phyloP scores from a whole-genome alignment of 495 filamentous ascomycete species.

The Penicillium ochrochloron region DNA sequence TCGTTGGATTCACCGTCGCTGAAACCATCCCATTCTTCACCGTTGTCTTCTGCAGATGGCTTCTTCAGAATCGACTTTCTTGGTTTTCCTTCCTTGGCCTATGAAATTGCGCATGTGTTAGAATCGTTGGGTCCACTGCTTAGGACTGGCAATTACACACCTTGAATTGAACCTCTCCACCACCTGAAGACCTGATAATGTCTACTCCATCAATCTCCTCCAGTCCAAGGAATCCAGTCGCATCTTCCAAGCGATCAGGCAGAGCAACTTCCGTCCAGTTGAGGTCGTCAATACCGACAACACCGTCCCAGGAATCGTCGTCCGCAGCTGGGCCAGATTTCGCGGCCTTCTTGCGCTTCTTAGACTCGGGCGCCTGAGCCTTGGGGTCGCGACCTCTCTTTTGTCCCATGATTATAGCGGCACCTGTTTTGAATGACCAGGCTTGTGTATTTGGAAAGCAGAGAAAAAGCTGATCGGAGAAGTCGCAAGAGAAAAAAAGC shows the following conservation, averaged over 20 bases:
- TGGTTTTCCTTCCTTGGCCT: constrained; percentile 44
- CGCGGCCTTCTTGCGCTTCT: constrained; percentile 56
- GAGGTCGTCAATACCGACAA: constrained; percentile 64
- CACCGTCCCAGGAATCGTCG: constrained; percentile 32
- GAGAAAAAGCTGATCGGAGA: constrained; percentile 20
- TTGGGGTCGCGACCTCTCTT: constrained; percentile 55
- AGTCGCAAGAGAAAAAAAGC: constrained; percentile 40
- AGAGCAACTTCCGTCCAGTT: constrained; percentile 82
- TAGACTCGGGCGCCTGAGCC: constrained; percentile 34
- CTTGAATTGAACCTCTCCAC: constrained; percentile 51
- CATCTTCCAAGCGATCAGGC: constrained; percentile 86
- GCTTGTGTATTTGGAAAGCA: constrained; percentile 7
- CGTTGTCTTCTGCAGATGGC: constrained; percentile 31
- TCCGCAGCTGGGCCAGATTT: constrained; percentile 33
- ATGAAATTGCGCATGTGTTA: constrained; percentile 2
- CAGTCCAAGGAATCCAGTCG: constrained; percentile 91
- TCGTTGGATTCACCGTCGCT: constrained; percentile 45
- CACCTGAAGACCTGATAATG: constrained; percentile 56
- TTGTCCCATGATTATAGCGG: constrained; percentile 40
- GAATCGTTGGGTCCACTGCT: background rate
- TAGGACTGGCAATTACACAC: constrained; percentile 32
- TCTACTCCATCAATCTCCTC: constrained; percentile 94
- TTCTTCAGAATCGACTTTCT: constrained; percentile 44
- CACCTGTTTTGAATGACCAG: constrained; percentile 5
- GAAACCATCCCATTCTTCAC: constrained; percentile 63